phyloP scores from a whole-genome alignment of 768 basidiomycete species.

The Boletus rubroflammeus region DNA sequence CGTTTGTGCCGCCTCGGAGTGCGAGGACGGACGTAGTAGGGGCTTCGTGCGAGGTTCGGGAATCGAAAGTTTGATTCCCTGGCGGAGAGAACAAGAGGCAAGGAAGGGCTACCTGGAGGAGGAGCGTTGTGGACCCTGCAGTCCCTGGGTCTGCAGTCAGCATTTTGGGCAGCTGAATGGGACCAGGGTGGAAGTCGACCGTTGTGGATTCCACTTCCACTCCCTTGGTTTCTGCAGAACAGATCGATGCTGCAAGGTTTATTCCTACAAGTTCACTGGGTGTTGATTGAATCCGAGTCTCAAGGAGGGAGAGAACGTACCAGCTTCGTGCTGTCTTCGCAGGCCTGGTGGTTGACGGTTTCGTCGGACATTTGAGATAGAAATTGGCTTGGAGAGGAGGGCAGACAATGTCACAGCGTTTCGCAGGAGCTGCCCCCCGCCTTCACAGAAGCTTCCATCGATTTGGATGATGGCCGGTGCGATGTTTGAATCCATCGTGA shows the following conservation, averaged over 20 bases:
- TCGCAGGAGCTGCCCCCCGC: conserved; percentile 72
- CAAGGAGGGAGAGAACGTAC: conserved; percentile 28
- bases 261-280: conserved; percentile 42
- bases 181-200: conserved; percentile 56
- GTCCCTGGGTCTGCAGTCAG: conserved; percentile 50
- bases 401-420: conserved; percentile 66
- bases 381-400: conserved; percentile 56
- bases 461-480: conserved; percentile 25
- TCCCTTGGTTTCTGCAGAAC: conserved; percentile 51
- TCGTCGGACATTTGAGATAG: conserved; percentile 57
- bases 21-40: conserved; percentile 44
- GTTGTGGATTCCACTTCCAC: conserved; percentile 49
- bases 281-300: background rate
- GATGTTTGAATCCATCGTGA: conserved; percentile 8
- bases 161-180: conserved; percentile 37
- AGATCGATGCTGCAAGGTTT: conserved; percentile 60
- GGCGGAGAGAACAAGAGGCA: conserved; percentile 55
- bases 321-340: conserved; percentile 70
- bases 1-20: conserved; percentile 72
- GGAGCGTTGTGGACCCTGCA: conserved; percentile 67
- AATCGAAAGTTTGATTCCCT: background rate
- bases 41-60: background rate
- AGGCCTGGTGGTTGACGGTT: conserved; percentile 60
- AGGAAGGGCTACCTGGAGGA: conserved; percentile 70
- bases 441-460: conserved; percentile 46